Percentiles rank a stretch among this genome's conserved stretches.
phyloP scores from a whole-genome alignment of 768 basidiomycete species.

The Leccinum pellstonianum region DNA sequence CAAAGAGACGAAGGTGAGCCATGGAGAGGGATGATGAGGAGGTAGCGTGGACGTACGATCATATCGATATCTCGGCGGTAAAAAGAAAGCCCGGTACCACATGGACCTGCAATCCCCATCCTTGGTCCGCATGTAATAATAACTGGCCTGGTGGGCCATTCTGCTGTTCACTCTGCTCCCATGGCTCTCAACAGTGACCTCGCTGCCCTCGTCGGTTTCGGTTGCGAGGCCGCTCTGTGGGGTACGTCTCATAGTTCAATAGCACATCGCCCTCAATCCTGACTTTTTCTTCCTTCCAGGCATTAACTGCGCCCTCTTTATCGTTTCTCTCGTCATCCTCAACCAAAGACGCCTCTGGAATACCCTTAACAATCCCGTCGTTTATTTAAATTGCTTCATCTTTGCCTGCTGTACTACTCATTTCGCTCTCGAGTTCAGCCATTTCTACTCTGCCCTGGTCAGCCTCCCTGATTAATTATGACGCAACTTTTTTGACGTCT shows the following conservation, averaged over 20 bases:
- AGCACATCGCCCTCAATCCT: not conserved
- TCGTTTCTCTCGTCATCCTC: constrained; percentile 29
- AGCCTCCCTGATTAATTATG: constrained; percentile 8
- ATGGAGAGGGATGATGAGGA: not conserved
- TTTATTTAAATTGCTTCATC: constrained; percentile 31
- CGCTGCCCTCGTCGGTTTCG: constrained; percentile 38
- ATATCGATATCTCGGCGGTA: not conserved
- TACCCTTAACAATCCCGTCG: constrained; percentile 23
- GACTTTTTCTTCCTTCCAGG: constrained; percentile 2
- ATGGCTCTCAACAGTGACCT: constrained; percentile 32
- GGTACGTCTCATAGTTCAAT: constrained; percentile 23
- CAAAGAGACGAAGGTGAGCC: constrained; percentile 3
- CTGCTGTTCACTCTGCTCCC: not conserved
- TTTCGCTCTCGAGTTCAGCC: constrained; percentile 37
- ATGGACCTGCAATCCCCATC: not conserved
- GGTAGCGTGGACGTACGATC: not conserved
- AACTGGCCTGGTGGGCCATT: not conserved
- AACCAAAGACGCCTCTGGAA: constrained; percentile 7
- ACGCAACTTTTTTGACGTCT: not conserved
- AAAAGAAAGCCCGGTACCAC: not conserved
- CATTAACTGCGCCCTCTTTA: constrained; percentile 29
- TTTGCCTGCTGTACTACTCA: constrained; percentile 35
- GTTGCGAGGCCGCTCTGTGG: constrained; percentile 36
- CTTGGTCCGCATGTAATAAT: not conserved
- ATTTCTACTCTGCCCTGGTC: constrained; percentile 35